These are phyloP conservation scores for Fragilariopsis cylindrus DNA, from an alignment of 108 stramenopile species.

Conservation along the genomic window DNA sequence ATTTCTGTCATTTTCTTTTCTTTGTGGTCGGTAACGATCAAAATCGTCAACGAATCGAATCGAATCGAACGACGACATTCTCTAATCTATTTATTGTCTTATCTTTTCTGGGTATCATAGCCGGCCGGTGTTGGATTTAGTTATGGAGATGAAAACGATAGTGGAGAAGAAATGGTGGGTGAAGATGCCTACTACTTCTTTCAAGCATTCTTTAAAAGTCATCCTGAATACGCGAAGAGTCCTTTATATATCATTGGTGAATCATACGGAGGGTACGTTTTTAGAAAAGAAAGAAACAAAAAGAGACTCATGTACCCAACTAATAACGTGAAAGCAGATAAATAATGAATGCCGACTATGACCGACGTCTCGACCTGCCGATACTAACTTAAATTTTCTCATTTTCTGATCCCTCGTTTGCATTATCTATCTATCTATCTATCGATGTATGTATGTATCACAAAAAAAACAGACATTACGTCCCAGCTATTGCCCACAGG, in stretches of 20 bases:
- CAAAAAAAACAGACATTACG: constrained; percentile 68
- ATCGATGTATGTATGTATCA: not conserved
- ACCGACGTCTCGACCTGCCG: not conserved
- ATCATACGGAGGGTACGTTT: constrained; percentile 81
- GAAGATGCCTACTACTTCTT: constrained; percentile 96
- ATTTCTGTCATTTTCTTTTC: too few species aligned
- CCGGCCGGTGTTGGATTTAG: constrained; percentile 97
- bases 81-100: too few species aligned
- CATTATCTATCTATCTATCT: not conserved
- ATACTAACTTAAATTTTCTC: not conserved
- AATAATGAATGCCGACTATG: too few species aligned
- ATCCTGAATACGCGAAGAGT: constrained; percentile 81
- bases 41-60: too few species aligned
- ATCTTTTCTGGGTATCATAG: constrained; percentile 27
- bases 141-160: constrained; percentile 83
- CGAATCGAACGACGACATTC: too few species aligned
- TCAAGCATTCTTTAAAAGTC: constrained; percentile 84
- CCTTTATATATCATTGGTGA: constrained; percentile 86
- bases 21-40: too few species aligned
- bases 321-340: too few species aligned
- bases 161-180: constrained; percentile 88
- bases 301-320: not conserved
- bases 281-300: too few species aligned
- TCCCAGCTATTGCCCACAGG: constrained; percentile 84
- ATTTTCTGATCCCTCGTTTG: not conserved